Evolutionary conservation across 306 rosid genomes (phyloP), one percentile per base, ranked within the genome.

Genomic region (Comarum palustre): DNA sequence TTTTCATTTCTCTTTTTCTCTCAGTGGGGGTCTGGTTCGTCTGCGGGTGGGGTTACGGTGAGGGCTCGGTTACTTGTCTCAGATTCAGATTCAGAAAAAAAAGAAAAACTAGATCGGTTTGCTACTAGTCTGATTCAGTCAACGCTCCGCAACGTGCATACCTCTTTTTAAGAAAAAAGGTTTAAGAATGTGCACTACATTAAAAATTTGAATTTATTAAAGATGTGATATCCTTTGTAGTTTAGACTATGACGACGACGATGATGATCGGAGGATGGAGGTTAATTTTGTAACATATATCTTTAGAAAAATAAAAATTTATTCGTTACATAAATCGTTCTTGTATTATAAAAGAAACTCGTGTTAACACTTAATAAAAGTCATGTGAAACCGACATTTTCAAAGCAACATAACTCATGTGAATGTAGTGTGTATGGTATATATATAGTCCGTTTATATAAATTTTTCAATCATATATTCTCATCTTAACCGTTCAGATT

Each of bases 1-100:
- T 88, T 87, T 84, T 82, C 58, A 20, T 52, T 62, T 43, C 17
- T 48, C 45, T 29, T 1, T 45, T 0, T 15, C 42, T 2, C 24
- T 32, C 27, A 8, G 43, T 62, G 27, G 41, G 20, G 1, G 55
- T 4, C 10, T 29, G 67, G n/a, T 57, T 72, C 17, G 4, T 45
- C 6, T 72, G 68, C 0, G 51, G 25, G n/a, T 20, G 3, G 13
- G 25, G 34, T 17, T 57, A 55, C 39, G 22, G 57, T 72, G 67
- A 16, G 75, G 75, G 5, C 51, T 71, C 66, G 3, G 11, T 52
- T 5, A 10, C 12, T 52, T 51, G 13, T 51, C 2, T 19, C 20
- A 6, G 52, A n/a, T 34, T 34, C 31, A n/a, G 47, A 50, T 69
- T 70, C 64, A 70, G 74, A 12, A 7, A 1, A 31, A 3, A 31